Percentiles rank a stretch among this genome's conserved stretches.
Conservation (phyloP, 1,284 basidiomycete species). For the Kalmanozyma brasiliensis region DNA sequence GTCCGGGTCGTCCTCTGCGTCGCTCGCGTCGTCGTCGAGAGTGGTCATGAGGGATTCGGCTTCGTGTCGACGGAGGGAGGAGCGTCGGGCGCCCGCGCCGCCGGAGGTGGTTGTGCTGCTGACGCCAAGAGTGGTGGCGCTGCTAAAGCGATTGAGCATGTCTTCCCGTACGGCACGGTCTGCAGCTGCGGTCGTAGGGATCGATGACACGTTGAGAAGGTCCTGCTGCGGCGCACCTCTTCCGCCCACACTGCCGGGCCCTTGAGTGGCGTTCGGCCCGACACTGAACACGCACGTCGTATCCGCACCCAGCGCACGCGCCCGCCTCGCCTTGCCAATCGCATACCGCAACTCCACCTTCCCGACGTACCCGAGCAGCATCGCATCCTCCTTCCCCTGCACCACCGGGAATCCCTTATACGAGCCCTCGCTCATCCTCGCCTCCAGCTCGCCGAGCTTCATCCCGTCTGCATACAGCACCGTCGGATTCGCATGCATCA, state of each 20-base stretch:
- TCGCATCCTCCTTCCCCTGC: slow-evolving; percentile 71
- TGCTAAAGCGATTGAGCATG: slow-evolving; percentile 36
- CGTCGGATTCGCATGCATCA: slow-evolving; percentile 85
- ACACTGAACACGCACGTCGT: slow-evolving; percentile 59
- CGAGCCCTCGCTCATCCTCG: slow-evolving; percentile 58
- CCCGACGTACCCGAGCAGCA: slow-evolving; percentile 87
- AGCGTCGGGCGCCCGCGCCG: slow-evolving; percentile 4
- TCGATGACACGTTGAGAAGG: slow-evolving; percentile 23
- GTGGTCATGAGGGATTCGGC: slow-evolving; percentile 37
- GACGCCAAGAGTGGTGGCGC: slow-evolving; percentile 13
- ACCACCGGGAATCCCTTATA: slow-evolving; percentile 95
- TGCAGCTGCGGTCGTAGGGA: slow-evolving; percentile 36
- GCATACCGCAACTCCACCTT: slow-evolving; percentile 86
- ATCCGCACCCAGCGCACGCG: slow-evolving; percentile 35
- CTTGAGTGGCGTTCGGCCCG: slow-evolving; percentile 13
- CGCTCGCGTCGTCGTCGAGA: slow-evolving; percentile 17
- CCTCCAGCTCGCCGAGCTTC: slow-evolving; percentile 77
- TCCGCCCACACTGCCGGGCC: neutral
- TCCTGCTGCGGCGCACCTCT: slow-evolving; percentile 22
- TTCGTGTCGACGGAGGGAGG: slow-evolving; percentile 18
- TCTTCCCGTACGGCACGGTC: slow-evolving; percentile 35
- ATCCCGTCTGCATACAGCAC: slow-evolving; percentile 81
- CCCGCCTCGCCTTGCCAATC: slow-evolving; percentile 73
- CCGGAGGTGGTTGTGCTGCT: no score
- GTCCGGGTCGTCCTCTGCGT: slow-evolving; percentile 19